Evolutionary conservation across 345 rosid genomes (phyloP), one percentile per base, ranked within the genome.

Genomic region (Eutrema yunnanense): DNA sequence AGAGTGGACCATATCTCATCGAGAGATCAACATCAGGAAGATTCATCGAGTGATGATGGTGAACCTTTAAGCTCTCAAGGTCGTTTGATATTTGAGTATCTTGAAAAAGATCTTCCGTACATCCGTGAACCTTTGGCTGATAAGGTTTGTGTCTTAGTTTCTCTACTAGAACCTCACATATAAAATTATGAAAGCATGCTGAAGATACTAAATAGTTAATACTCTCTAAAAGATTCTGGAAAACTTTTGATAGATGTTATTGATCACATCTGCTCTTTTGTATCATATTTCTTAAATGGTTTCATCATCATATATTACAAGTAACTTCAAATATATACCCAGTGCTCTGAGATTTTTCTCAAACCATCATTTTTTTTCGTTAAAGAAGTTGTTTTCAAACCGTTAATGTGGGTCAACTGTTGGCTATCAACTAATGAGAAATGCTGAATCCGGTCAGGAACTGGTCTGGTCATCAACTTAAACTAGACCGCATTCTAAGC

Each of bases 101-200:
- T 94, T 77, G 98, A 94, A 74, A 80, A 72, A 37, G 90, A 88
- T 36, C 82, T 86, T 67, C 97, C 99, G 0, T 88, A 89, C 66
- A 82, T 88, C 76, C 92, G 96, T 13, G 88, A 92, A 66, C 99
- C 99, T 40, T 78, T 95, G 58, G 88, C 99, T 51, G 92, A 92
- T 82, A 90, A 95, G 96, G 99, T 79, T 71, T 81, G 82, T 65
- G 37, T 79, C 69, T 87, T 86, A 82, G 87, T 74, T 64, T 82
- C 78, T 73, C 6, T 19, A 3, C 43, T 67, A 14, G 29, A 72
- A 40, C 54, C 37, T 22, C 14, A 4, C 13, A 26, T 10, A 6
- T 40, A 16, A 16, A 2, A 34, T 10, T 48, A 6, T 30, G 12
- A 38, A 48, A 46, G 42, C 72, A 14, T 54, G 14, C 43, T 2